Evolutionary conservation across 176 grass and related monocot species (phyloP).

Genomic region (Oryza australiensis): DNA sequence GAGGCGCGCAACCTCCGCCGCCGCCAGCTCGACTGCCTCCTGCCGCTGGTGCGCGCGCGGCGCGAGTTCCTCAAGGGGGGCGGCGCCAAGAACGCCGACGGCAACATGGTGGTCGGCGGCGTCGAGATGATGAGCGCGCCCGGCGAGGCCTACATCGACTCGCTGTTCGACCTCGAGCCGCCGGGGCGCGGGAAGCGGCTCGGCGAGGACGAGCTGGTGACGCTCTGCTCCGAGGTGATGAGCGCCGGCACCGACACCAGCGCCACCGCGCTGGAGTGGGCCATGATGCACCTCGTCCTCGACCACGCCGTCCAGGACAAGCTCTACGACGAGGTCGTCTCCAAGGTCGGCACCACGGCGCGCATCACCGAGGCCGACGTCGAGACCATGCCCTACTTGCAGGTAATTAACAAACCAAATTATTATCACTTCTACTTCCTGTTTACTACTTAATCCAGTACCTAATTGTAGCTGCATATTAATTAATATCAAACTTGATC

Average conservation of each 20-base stretch:
- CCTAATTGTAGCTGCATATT: background rate
- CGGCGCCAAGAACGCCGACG: background rate
- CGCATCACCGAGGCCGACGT: constrained; percentile 85
- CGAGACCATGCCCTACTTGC: constrained; percentile 77
- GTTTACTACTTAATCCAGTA: background rate
- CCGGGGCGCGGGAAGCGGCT: constrained; percentile 60
- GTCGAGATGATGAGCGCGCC: constrained; percentile 79
- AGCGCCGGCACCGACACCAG: constrained; percentile 97
- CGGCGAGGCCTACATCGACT: constrained; percentile 95
- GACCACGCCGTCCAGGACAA: constrained; percentile 63
- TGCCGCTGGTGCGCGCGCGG: constrained; percentile 65
- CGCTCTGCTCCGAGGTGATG: constrained; percentile 98
- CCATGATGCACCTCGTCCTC: constrained; percentile 85
- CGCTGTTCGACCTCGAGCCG: constrained; percentile 80
- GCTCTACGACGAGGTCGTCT: constrained; percentile 67
- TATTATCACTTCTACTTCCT: no score
- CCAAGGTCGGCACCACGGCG: constrained; percentile 44
- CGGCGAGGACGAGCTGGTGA: constrained; percentile 86
- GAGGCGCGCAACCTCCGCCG: constrained; percentile 55
- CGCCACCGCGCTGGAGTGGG: constrained; percentile 85
- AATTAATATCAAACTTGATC: background rate
- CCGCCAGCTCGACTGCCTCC: constrained; percentile 73
- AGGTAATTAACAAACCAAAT: constrained; percentile 31
- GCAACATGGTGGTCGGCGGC: constrained; percentile 17
- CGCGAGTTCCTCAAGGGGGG: constrained; percentile 60